phyloP scores from a whole-genome alignment of 2,329 filamentous ascomycete species.

The Fusarium hainanense region DNA sequence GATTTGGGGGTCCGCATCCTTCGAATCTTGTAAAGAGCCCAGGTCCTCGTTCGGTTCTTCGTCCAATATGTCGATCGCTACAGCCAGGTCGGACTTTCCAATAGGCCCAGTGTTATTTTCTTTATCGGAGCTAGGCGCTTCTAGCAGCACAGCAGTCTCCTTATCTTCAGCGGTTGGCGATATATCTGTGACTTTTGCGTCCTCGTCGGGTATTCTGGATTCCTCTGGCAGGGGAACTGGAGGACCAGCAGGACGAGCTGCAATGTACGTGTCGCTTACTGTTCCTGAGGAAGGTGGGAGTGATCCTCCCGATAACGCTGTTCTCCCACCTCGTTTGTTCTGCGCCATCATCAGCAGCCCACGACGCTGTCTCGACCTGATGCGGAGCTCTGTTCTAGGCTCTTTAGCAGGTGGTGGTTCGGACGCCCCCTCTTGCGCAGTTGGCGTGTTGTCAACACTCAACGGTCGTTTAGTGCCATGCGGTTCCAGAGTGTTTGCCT shows the following conservation, averaged over 20 bases:
- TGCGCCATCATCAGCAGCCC: constrained; percentile 61
- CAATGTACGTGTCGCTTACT: not conserved
- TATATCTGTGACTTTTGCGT: not conserved
- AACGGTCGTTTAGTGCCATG: constrained; percentile 18
- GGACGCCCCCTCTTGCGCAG: not conserved
- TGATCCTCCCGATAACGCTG: not conserved
- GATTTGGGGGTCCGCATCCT: not conserved
- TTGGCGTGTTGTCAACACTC: not conserved
- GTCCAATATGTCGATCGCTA: not conserved
- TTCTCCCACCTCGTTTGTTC: constrained; percentile 31
- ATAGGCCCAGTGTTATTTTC: constrained; percentile 1
- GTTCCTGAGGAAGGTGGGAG: not conserved
- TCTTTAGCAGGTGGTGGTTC: constrained; percentile 30
- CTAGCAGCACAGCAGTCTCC: not conserved
- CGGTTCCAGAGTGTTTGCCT: not conserved
- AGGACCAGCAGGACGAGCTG: not conserved
- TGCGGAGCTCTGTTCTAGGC: constrained; percentile 59
- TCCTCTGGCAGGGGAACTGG: not conserved
- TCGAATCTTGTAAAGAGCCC: not conserved
- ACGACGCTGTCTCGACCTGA: constrained; percentile 59
- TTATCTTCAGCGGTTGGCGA: not conserved
- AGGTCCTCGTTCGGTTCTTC: not conserved
- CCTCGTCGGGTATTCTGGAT: not conserved
- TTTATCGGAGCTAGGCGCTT: not conserved
- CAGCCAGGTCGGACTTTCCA: not conserved